Conservation (phyloP, 2,329 filamentous ascomycete species). For the Paecilomyces variotii region DNA sequence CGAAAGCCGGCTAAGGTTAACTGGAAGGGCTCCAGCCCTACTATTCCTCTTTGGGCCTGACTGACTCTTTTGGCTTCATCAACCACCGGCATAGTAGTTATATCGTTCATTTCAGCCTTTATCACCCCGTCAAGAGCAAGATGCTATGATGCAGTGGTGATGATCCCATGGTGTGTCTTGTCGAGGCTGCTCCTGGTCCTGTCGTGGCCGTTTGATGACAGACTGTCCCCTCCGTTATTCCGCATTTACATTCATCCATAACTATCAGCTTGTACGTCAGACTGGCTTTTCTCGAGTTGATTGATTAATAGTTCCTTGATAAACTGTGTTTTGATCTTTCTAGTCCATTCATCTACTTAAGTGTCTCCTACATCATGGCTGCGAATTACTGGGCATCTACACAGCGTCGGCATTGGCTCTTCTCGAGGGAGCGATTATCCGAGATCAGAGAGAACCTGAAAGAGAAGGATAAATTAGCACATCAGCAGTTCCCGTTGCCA, state of each 20-base stretch:
- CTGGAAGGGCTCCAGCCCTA: slow-evolving; percentile 21
- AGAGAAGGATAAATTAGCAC: slow-evolving; percentile 64
- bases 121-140: background rate
- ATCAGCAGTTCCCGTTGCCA: slow-evolving; percentile 73
- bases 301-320: background rate
- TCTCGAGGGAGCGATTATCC: slow-evolving; percentile 71
- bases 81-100: background rate
- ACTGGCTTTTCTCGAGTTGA: background rate
- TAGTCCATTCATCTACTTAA: background rate
- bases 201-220: background rate
- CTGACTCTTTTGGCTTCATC: slow-evolving; percentile 2
- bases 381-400: slow-evolving; percentile 97
- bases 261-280: background rate
- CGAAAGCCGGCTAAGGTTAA: slow-evolving; percentile 18
- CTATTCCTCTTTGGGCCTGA: slow-evolving; percentile 19
- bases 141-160: background rate
- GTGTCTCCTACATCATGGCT: slow-evolving; percentile 53
- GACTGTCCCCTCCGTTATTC: background rate
- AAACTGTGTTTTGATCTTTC: too few relatives aligned
- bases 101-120: background rate
- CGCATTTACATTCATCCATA: background rate
- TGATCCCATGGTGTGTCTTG: background rate
- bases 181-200: background rate
- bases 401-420: slow-evolving; percentile 84
- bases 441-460: slow-evolving; percentile 68